phyloP scores from a whole-genome alignment of 257 asterid genomes.

The Gentiana macrophylla region DNA sequence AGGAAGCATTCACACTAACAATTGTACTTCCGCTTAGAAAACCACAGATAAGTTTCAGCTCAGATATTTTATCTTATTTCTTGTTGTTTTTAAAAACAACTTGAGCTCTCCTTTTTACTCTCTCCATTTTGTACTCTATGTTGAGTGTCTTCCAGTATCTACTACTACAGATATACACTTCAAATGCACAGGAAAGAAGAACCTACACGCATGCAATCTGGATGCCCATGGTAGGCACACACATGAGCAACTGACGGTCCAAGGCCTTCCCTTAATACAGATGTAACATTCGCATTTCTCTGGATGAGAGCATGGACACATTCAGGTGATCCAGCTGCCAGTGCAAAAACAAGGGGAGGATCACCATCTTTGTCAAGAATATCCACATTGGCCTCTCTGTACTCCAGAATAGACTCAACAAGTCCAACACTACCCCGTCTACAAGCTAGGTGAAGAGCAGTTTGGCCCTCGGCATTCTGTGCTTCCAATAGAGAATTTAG shows the following conservation, averaged over 20 bases:
- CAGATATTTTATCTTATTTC: not conserved
- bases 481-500: conserved; percentile 61
- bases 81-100: not conserved
- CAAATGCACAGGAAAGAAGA: conserved; percentile 4
- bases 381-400: conserved; percentile 77
- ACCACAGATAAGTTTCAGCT: not conserved
- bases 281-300: conserved; percentile 74
- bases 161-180: conserved; percentile 4
- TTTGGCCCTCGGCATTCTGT: conserved; percentile 92
- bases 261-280: conserved; percentile 91
- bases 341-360: conserved; percentile 97
- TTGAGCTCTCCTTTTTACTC: not conserved
- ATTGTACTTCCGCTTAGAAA: not conserved
- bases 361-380: conserved; percentile 94
- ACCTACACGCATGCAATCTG: conserved; percentile 97
- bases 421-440: conserved; percentile 90
- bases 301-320: conserved; percentile 85
- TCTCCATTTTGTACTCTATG: too few species aligned
- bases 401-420: conserved; percentile 74
- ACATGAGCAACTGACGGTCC: conserved; percentile 99
- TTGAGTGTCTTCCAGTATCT: not conserved
- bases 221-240: conserved; percentile 99
- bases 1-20: not conserved
- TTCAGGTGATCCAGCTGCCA: conserved; percentile 98
- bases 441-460: conserved; percentile 97